Base-by-base conservation (phyloP, 1,139 yeast species). In the Saccharomyces hybrid region DNA sequence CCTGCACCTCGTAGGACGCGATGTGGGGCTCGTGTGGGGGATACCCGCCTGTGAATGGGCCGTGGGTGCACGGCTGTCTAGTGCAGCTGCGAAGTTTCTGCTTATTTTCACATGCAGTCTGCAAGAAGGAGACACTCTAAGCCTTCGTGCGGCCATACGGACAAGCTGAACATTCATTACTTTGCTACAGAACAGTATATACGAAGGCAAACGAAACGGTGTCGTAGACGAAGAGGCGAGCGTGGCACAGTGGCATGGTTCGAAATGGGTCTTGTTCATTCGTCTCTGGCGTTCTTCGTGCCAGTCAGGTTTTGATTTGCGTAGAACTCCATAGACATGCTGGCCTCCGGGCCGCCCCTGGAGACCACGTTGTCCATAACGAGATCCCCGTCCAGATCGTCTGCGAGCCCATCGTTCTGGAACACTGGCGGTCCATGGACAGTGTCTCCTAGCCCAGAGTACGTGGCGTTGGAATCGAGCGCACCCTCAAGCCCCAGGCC, bases 271-370 rank as follows among this genome's bases (percentile, higher is more conserved):
- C 7, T 16, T 16, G 44, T 38, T 38, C 44, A 38, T 38, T 38
- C 23, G 23, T 38, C 44, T 38, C 44, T 38, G 7, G 25, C n/a
- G 44, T 38, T 53, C 26, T 55, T 53, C n/a, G 41, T 49, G 7
- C 52, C 50, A 9, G 29, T n/a, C 3, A 32, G 13, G 28, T 23
- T 44, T 13, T 47, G 28, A 32, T 52, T 51, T 14, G 38, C 54
- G 52, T 55, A 54, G 49, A 64, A 60, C 42, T 60, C 62, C 46
- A 64, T 51, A 3, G 68, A 51, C 68, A 65, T 62, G 23, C 67
- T 65, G 2, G 68, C 66, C 13, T 62, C 66, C 3, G 50, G 44
- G 13, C 54, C 58, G 51, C 59, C 57, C 32, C 47, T 52, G 26
- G 54, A 49, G 13, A 52, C 44, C 1, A 53, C 47, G 5, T 54